Conservation (phyloP, 352 stramenopile species). For the Pythium insidiosum region DNA sequence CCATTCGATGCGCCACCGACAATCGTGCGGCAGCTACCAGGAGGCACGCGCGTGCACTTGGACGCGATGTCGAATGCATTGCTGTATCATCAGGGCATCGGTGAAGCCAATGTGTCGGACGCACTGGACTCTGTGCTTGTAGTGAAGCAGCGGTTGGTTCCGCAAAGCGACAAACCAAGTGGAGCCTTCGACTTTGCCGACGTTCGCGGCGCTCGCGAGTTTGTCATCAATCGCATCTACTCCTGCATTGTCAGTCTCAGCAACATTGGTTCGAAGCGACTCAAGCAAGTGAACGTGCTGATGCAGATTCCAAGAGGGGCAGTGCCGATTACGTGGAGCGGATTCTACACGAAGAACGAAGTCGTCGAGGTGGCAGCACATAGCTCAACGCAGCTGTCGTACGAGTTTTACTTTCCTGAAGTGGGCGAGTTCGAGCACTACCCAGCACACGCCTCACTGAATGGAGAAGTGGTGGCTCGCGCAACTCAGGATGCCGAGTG, state of each 20-base stretch:
- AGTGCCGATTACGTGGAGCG: slow-evolving; percentile 25
- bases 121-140: slow-evolving; percentile 32
- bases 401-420: slow-evolving; percentile 54
- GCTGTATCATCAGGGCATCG: slow-evolving; percentile 49
- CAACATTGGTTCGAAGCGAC: slow-evolving; percentile 15
- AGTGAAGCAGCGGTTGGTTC: slow-evolving; percentile 38
- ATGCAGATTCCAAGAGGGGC: slow-evolving; percentile 56
- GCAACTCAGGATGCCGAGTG: slow-evolving; percentile 13
- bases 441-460: slow-evolving; percentile 32
- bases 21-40: slow-evolving; percentile 11
- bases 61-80: slow-evolving; percentile 13
- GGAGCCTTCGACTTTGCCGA: slow-evolving; percentile 6
- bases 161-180: background rate
- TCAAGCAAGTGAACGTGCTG: slow-evolving; percentile 34
- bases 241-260: slow-evolving; percentile 31
- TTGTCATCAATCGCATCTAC: slow-evolving; percentile 45
- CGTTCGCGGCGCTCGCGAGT: slow-evolving; percentile 20
- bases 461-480: slow-evolving; percentile 27
- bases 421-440: slow-evolving; percentile 41
- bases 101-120: slow-evolving; percentile 7
- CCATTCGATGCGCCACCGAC: slow-evolving; percentile 10
- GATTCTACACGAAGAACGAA: slow-evolving; percentile 39
- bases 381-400: slow-evolving; percentile 25
- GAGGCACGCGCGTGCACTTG: slow-evolving; percentile 3
- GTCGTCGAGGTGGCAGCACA: slow-evolving; percentile 21